phyloP scores from a whole-genome alignment of 192 early-diverging fungal species.

The Mortierella antarctica region DNA sequence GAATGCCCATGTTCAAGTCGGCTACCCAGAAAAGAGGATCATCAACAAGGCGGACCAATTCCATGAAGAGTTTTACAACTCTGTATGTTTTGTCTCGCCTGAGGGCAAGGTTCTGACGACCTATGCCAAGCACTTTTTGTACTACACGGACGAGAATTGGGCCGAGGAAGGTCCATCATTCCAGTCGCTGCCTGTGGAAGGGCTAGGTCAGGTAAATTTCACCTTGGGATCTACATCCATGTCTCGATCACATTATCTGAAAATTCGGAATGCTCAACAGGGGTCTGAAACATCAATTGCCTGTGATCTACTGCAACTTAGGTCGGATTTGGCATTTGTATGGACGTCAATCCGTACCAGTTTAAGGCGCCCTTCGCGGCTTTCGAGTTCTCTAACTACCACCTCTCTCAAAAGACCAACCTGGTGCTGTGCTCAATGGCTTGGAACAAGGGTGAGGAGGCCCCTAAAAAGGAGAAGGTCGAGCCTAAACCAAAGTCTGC shows the following conservation, averaged over 20 bases:
- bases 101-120: slow-evolving; percentile 59
- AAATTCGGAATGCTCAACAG: too few relatives aligned
- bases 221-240: background rate
- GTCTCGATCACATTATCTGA: background rate
- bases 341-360: slow-evolving; percentile 85
- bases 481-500: slow-evolving; percentile 7
- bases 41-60: slow-evolving; percentile 3
- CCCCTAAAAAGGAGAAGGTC: slow-evolving; percentile 22
- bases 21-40: slow-evolving; percentile 70
- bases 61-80: slow-evolving; percentile 68
- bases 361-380: slow-evolving; percentile 71
- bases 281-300: background rate
- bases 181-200: slow-evolving; percentile 57
- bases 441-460: slow-evolving; percentile 65
- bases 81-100: slow-evolving; percentile 66
- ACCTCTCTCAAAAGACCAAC: slow-evolving; percentile 56
- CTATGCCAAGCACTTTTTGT: slow-evolving; percentile 81
- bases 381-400: slow-evolving; percentile 79
- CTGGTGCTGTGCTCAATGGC: slow-evolving; percentile 75
- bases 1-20: slow-evolving; percentile 68
- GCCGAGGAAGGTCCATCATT: slow-evolving; percentile 77
- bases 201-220: slow-evolving; percentile 65
- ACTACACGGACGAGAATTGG: slow-evolving; percentile 79
- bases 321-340: slow-evolving; percentile 86
- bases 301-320: slow-evolving; percentile 8